Percentiles rank a stretch among this genome's conserved stretches.
phyloP scores from a whole-genome alignment of 1,284 basidiomycete genomes.

The Ustilago vetiveriae region DNA sequence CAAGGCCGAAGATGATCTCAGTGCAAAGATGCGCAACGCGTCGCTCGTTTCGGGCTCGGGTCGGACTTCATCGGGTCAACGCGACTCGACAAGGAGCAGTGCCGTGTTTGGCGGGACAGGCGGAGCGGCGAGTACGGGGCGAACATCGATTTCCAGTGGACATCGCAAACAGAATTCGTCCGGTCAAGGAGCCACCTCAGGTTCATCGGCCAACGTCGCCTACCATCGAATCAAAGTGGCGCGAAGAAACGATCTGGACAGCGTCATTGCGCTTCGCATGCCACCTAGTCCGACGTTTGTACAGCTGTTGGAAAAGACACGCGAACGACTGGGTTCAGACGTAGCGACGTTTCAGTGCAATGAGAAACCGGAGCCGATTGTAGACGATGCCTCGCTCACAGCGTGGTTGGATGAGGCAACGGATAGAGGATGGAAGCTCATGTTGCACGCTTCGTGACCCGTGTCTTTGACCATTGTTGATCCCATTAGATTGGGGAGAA shows the following conservation, averaged over 20 bases:
- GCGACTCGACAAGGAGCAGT: constrained; percentile 33
- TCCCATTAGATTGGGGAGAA: no score
- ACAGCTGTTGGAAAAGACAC: constrained; percentile 89
- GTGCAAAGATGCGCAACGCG: constrained; percentile 31
- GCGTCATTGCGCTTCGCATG: constrained; percentile 95
- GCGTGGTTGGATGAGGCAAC: constrained; percentile 75
- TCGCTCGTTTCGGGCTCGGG: constrained; percentile 23
- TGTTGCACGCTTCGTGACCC: constrained; percentile 76
- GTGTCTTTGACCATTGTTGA: not conserved
- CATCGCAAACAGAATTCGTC: constrained; percentile 42
- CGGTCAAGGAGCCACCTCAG: constrained; percentile 27
- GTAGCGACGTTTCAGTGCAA: constrained; percentile 71
- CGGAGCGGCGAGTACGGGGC: constrained; percentile 19
- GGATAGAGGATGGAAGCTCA: constrained; percentile 83
- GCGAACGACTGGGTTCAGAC: constrained; percentile 81
- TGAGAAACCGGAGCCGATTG: constrained; percentile 73
- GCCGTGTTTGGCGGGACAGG: constrained; percentile 19
- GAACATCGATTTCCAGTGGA: constrained; percentile 41
- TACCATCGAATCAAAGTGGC: constrained; percentile 94
- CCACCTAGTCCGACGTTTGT: constrained; percentile 87
- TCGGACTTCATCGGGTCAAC: constrained; percentile 17
- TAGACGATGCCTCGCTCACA: constrained; percentile 76
- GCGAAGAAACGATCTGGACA: constrained; percentile 82
- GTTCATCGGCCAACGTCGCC: constrained; percentile 46
- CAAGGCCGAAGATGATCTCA: constrained; percentile 30